phyloP scores from a whole-genome alignment of 768 basidiomycete genomes.

The Tricholoma saponaceum region DNA sequence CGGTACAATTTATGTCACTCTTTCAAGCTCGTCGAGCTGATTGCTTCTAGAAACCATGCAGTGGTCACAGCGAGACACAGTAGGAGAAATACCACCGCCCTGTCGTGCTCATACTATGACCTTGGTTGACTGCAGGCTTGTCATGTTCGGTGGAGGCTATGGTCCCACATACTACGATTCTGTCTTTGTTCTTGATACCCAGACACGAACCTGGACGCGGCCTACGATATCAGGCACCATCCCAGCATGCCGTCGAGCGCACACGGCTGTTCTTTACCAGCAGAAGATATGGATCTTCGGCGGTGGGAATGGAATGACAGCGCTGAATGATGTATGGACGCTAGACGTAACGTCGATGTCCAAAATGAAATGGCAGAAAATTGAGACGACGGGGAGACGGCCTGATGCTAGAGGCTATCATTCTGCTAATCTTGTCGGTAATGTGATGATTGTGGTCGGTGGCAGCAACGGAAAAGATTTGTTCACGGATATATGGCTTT shows the following conservation, averaged over 20 bases:
- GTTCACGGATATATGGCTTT: slow-evolving; percentile 83
- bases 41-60: slow-evolving; percentile 73
- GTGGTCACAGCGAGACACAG: slow-evolving; percentile 76
- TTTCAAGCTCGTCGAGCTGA: not conserved
- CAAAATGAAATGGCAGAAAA: slow-evolving; percentile 35
- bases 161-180: slow-evolving; percentile 79
- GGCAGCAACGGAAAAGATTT: slow-evolving; percentile 89
- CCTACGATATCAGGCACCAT: slow-evolving; percentile 37
- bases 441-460: slow-evolving; percentile 84
- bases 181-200: slow-evolving; percentile 80
- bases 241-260: slow-evolving; percentile 78
- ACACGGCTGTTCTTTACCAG: slow-evolving; percentile 74
- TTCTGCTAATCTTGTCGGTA: slow-evolving; percentile 81
- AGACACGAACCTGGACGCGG: slow-evolving; percentile 59
- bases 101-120: slow-evolving; percentile 89
- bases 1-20: slow-evolving; percentile 37
- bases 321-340: slow-evolving; percentile 88
- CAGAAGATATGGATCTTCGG: slow-evolving; percentile 84
- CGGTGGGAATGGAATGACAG: slow-evolving; percentile 90
- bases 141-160: slow-evolving; percentile 86
- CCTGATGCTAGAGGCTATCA: slow-evolving; percentile 82
- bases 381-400: slow-evolving; percentile 51
- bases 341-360: slow-evolving; percentile 52
- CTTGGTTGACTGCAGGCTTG: slow-evolving; percentile 72
- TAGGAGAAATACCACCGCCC: slow-evolving; percentile 78